These are phyloP conservation scores for Marasmius tenuissimus DNA, from an alignment of 1,284 basidiomycete species.

Conservation along the genomic window DNA sequence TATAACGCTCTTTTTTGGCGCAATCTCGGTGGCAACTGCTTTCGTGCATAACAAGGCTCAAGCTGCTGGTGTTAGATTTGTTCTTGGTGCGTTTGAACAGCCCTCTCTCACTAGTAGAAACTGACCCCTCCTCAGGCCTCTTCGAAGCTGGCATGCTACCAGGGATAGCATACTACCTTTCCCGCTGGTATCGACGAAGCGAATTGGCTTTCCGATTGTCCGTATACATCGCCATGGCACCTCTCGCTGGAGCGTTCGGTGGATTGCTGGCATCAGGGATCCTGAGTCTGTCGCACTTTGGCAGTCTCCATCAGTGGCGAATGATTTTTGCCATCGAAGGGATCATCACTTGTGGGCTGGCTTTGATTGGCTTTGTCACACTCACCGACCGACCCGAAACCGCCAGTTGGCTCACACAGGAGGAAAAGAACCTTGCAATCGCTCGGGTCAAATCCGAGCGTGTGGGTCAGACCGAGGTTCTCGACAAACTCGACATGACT, in stretches of 20 bases:
- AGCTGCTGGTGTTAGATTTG: background rate
- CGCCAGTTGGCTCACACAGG: background rate
- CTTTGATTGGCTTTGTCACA: background rate
- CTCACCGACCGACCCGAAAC: constrained; percentile 1
- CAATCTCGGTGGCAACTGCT: background rate
- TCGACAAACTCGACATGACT: background rate
- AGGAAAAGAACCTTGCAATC: background rate
- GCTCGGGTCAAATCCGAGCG: background rate
- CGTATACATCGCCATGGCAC: background rate
- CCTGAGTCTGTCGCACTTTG: background rate
- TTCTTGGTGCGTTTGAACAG: background rate
- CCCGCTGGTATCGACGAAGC: background rate
- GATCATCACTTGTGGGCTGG: background rate
- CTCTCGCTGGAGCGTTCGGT: background rate
- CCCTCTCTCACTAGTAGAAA: background rate
- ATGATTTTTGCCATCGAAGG: constrained; percentile 3
- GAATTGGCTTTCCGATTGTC: background rate
- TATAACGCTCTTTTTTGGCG: background rate
- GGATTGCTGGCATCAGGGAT: background rate
- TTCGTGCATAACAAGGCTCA: background rate
- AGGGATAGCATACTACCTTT: background rate
- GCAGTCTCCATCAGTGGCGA: background rate
- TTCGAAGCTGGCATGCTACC: background rate
- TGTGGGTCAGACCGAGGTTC: background rate
- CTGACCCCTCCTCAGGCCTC: background rate